These are phyloP conservation scores for Setomelanomma holmii DNA, from an alignment of 2,329 filamentous ascomycete genomes.

Conservation along the genomic window DNA sequence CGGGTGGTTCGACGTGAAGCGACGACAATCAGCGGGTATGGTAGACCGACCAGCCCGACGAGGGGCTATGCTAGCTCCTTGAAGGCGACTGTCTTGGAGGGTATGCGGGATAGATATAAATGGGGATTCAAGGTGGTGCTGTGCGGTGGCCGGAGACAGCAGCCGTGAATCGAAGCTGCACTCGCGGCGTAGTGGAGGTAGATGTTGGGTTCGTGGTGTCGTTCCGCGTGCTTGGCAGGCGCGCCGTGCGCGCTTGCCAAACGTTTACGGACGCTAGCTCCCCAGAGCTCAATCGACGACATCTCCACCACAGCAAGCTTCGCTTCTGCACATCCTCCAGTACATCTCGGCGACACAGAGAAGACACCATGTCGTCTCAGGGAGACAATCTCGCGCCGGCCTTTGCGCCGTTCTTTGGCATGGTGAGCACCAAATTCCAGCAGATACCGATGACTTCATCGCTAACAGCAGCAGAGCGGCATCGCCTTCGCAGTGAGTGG, in stretches of 20 bases:
- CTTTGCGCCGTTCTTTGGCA: conserved; percentile 87
- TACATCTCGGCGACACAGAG: conserved; percentile 4
- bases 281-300: conserved; percentile 3
- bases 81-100: conserved; percentile 11
- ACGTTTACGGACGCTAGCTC: too few relatives aligned
- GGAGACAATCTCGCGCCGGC: conserved; percentile 63
- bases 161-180: conserved; percentile 12
- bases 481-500: conserved; percentile 71
- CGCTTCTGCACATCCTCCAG: conserved; percentile 1
- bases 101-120: conserved; percentile 10
- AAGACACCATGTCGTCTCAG: conserved; percentile 28
- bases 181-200: conserved; percentile 19
- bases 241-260: conserved; percentile 1
- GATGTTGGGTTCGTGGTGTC: too few relatives aligned
- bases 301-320: conserved; percentile 2
- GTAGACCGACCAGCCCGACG: conserved; percentile 29
- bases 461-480: conserved; percentile 66
- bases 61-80: conserved; percentile 21
- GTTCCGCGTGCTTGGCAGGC: too few relatives aligned
- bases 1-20: conserved; percentile 14
- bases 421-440: conserved; percentile 69
- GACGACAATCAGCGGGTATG: conserved; percentile 8
- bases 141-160: conserved; percentile 13
- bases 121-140: conserved; percentile 11
- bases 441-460: conserved; percentile 27